Conservation (phyloP, 1,139 yeast genomes). For the Diutina mesorugosa region DNA sequence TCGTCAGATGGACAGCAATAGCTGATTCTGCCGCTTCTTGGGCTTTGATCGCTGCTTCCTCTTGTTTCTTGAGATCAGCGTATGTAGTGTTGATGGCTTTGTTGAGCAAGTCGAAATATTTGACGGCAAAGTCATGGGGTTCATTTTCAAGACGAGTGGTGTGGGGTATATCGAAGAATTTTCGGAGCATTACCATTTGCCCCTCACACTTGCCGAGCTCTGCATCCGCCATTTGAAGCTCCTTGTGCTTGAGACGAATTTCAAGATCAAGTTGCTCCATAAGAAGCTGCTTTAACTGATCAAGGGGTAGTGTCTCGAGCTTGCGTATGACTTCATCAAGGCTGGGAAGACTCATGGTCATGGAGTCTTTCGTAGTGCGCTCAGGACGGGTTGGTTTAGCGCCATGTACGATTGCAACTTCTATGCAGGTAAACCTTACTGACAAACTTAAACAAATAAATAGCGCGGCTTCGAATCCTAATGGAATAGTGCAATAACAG, state of each 20-base stretch:
- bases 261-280: conserved; percentile 47
- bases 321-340: background rate
- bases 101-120: conserved; percentile 28
- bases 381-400: background rate
- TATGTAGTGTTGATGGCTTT: conserved; percentile 22
- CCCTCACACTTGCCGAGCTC: conserved; percentile 58
- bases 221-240: conserved; percentile 41
- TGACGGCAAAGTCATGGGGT: conserved; percentile 37
- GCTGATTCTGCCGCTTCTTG: conserved; percentile 5
- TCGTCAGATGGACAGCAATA: conserved; percentile 3
- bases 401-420: background rate
- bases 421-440: background rate
- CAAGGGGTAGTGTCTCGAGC: background rate
- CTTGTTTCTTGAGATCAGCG: conserved; percentile 10
- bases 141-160: conserved; percentile 23
- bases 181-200: conserved; percentile 39
- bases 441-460: background rate
- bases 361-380: background rate
- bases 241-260: conserved; percentile 57
- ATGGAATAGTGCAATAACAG: background rate
- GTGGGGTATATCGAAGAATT: conserved; percentile 37
- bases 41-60: background rate
- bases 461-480: background rate
- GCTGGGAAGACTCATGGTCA: background rate
- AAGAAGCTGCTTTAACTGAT: background rate